A percentile compares a stretch with the other conserved stretches of the same genome.
Evolutionary conservation across 768 basidiomycete genomes (phyloP).

Genomic region (Exidia glandulosa): DNA sequence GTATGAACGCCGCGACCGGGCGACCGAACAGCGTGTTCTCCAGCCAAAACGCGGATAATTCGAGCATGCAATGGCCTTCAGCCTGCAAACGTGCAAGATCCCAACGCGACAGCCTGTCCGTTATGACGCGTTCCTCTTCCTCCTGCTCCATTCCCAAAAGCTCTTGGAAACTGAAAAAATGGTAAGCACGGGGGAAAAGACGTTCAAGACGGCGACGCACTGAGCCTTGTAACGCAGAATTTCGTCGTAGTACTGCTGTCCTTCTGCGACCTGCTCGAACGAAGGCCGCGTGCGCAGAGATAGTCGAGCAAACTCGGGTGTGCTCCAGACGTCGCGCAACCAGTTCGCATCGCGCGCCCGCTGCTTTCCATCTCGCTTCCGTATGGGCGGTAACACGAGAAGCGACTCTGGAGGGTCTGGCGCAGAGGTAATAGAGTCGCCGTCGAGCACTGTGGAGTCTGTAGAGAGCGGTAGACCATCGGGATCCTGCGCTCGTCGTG

Average conservation of each 20-base stretch:
- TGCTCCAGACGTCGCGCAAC: background rate
- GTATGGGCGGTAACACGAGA: background rate
- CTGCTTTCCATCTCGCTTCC: background rate
- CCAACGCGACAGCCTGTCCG: constrained; percentile 61
- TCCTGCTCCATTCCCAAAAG: constrained; percentile 48
- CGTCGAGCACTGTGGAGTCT: background rate
- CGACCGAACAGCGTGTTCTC: constrained; percentile 51
- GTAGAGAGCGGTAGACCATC: background rate
- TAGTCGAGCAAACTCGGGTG: background rate
- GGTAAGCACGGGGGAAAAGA: constrained; percentile 18
- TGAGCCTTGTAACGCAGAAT: constrained; percentile 42
- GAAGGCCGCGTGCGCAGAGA: background rate
- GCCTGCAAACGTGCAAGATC: constrained; percentile 37
- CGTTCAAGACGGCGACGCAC: too few relatives aligned
- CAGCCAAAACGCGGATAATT: constrained; percentile 57
- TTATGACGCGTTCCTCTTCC: constrained; percentile 48
- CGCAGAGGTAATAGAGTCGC: background rate
- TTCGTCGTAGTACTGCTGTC: constrained; percentile 31
- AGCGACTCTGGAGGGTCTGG: background rate
- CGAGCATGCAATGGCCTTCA: constrained; percentile 67
- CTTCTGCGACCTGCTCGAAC: background rate
- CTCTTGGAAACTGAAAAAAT: constrained; percentile 32
- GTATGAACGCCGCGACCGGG: constrained; percentile 52
- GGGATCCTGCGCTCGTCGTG: background rate
- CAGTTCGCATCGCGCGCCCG: background rate